phyloP scores from a whole-genome alignment of 2,329 filamentous ascomycete genomes.

The Aulographum hederae region DNA sequence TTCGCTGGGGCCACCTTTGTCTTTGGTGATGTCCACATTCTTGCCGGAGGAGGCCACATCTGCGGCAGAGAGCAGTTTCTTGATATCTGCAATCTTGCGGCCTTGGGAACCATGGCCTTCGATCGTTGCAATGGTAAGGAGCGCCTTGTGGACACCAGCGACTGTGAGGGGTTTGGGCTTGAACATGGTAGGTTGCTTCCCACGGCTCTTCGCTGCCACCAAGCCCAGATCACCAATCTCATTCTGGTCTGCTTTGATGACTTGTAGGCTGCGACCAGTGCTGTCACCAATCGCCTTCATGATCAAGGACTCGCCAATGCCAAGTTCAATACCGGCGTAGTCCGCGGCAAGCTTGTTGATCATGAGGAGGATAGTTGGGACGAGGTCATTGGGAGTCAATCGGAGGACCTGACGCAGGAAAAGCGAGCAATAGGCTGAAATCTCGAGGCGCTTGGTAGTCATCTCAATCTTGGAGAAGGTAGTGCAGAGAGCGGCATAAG shows the following conservation, averaged over 20 bases:
- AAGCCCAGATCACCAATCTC: conserved; percentile 91
- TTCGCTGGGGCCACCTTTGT: conserved; percentile 88
- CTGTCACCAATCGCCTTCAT: conserved; percentile 97
- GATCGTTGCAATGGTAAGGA: conserved; percentile 76
- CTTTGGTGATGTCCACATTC: conserved; percentile 66
- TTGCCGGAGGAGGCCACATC: conserved; percentile 48
- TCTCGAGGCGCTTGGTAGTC: conserved; percentile 79
- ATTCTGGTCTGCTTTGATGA: conserved; percentile 91
- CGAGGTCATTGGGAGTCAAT: conserved; percentile 70
- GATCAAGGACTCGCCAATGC: conserved; percentile 95
- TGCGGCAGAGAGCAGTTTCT: conserved; percentile 84
- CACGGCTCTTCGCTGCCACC: conserved; percentile 87
- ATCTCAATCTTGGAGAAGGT: conserved; percentile 92
- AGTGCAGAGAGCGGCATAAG: conserved; percentile 83
- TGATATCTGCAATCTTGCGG: conserved; percentile 84
- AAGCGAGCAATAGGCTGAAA: conserved; percentile 71
- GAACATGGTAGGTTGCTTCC: conserved; percentile 95
- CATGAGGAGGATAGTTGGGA: conserved; percentile 85
- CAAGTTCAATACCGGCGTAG: conserved; percentile 88
- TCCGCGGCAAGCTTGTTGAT: conserved; percentile 95
- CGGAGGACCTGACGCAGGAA: conserved; percentile 91
- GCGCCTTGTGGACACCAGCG: conserved; percentile 65
- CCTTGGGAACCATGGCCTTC: conserved; percentile 76
- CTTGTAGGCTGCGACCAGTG: conserved; percentile 68
- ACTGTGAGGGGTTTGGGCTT: conserved; percentile 86